These are phyloP conservation scores for Agaricus sinodeliciosus DNA, from an alignment of 768 basidiomycete genomes.

Conservation along the genomic window DNA sequence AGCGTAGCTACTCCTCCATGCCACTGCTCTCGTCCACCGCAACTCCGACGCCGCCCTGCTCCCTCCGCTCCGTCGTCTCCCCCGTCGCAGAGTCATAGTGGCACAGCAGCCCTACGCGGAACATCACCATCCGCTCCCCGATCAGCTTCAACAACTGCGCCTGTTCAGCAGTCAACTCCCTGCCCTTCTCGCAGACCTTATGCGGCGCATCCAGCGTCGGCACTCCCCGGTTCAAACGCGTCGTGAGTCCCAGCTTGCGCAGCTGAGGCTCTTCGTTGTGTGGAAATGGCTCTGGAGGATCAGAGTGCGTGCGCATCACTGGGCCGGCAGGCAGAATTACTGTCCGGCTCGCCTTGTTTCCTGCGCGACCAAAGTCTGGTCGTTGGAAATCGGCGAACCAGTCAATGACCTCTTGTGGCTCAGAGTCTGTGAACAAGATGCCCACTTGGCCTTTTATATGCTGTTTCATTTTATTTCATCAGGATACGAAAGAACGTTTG, in stretches of 20 bases:
- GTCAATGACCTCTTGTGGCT: slow-evolving; percentile 84
- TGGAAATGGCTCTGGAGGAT: slow-evolving; percentile 85
- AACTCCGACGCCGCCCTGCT: slow-evolving; percentile 44
- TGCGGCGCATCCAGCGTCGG: slow-evolving; percentile 80
- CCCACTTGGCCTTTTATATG: slow-evolving; percentile 95
- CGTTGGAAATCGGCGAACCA: slow-evolving; percentile 93
- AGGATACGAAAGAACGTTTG: not conserved
- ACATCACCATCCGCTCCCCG: slow-evolving; percentile 83
- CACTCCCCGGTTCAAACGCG: slow-evolving; percentile 80
- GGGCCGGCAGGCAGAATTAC: slow-evolving; percentile 79
- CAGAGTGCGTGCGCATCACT: slow-evolving; percentile 72
- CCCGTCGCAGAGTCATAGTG: slow-evolving; percentile 69
- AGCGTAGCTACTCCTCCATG: too few relatives aligned
- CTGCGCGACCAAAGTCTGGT: slow-evolving; percentile 87
- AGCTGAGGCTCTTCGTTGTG: slow-evolving; percentile 98
- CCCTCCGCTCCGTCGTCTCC: slow-evolving; percentile 55
- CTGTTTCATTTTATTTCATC: slow-evolving; percentile 29
- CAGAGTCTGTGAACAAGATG: slow-evolving; percentile 84
- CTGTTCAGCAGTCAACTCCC: slow-evolving; percentile 76
- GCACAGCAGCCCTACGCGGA: slow-evolving; percentile 63
- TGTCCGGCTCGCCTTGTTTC: slow-evolving; percentile 70
- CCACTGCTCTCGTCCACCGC: slow-evolving; percentile 4
- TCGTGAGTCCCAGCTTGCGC: slow-evolving; percentile 83
- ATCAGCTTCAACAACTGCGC: slow-evolving; percentile 90
- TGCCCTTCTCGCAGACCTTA: slow-evolving; percentile 77